Conservation (phyloP, 2,329 filamentous ascomycete genomes). For the Emergomyces orientalis region DNA sequence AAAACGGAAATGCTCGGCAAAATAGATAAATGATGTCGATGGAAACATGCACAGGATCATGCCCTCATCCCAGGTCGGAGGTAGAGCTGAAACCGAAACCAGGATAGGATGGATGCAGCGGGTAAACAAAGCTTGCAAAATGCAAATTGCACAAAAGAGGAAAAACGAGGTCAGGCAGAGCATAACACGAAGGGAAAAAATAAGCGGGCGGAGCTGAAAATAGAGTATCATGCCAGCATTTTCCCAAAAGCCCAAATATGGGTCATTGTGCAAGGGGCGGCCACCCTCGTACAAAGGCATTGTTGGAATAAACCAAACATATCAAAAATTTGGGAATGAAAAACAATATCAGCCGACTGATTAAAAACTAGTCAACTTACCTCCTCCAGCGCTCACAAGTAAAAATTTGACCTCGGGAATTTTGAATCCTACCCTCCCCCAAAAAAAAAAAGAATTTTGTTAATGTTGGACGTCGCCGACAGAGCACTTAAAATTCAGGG, state of each 20-base stretch:
- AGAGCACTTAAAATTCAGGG: not conserved
- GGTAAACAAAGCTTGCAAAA: not conserved
- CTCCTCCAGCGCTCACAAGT: slow-evolving; percentile 52
- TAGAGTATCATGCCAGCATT: not conserved
- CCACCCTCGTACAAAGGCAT: slow-evolving; percentile 2
- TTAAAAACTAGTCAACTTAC: slow-evolving; percentile 23
- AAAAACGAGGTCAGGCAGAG: not conserved
- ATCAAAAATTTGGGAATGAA: slow-evolving; percentile 2
- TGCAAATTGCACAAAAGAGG: not conserved
- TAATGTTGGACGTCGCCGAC: not conserved
- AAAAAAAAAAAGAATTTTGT: not conserved
- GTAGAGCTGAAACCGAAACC: not conserved
- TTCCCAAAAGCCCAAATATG: slow-evolving; percentile 1
- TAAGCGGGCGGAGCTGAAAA: slow-evolving; percentile 1
- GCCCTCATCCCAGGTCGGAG: not conserved
- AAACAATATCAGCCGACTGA: slow-evolving; percentile 9
- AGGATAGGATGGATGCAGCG: too few relatives aligned
- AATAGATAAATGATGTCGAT: not conserved
- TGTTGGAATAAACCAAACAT: not conserved
- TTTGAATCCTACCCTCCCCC: slow-evolving; percentile 49
- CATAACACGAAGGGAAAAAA: not conserved
- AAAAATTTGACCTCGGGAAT: slow-evolving; percentile 72
- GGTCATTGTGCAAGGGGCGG: not conserved
- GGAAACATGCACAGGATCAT: not conserved
- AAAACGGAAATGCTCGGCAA: not conserved